Conservation (phyloP, 2,329 filamentous ascomycete genomes). For the Monilinia laxa region DNA sequence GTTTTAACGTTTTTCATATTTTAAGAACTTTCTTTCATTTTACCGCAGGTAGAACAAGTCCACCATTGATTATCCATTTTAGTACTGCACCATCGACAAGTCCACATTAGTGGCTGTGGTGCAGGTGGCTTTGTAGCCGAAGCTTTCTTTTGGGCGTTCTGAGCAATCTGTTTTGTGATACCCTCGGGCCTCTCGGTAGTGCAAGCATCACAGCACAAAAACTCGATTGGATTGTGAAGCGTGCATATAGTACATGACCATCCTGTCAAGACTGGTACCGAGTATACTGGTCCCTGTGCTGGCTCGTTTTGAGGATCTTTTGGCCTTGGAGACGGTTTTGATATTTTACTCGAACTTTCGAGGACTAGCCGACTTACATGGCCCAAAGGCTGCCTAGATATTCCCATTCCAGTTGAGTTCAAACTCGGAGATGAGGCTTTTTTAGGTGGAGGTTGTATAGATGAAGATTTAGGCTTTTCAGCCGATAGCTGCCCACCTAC, state of each 20-base stretch:
- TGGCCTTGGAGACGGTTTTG: slow-evolving; percentile 25
- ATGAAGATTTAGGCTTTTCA: neutral
- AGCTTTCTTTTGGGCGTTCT: slow-evolving; percentile 20
- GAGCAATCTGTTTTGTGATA: slow-evolving; percentile 33
- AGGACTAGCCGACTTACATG: slow-evolving; percentile 37
- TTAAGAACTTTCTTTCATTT: slow-evolving; percentile 53
- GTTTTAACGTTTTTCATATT: neutral
- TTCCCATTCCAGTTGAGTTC: neutral
- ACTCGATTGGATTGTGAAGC: slow-evolving; percentile 53
- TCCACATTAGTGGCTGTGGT: slow-evolving; percentile 44
- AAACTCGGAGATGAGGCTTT: slow-evolving; percentile 19
- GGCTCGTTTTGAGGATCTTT: slow-evolving; percentile 22
- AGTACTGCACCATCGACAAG: slow-evolving; percentile 51
- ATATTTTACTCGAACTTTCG: slow-evolving; percentile 31
- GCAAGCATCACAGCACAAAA: slow-evolving; percentile 58
- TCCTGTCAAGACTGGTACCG: slow-evolving; percentile 42
- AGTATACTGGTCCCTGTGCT: slow-evolving; percentile 19
- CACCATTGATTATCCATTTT: slow-evolving; percentile 56
- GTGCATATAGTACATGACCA: slow-evolving; percentile 60
- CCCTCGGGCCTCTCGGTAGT: slow-evolving; percentile 45
- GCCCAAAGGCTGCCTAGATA: slow-evolving; percentile 20
- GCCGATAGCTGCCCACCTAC: slow-evolving; percentile 19
- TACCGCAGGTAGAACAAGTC: slow-evolving; percentile 56
- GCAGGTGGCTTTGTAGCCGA: slow-evolving; percentile 23
- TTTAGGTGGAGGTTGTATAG: neutral